A percentile compares a stretch with the other conserved stretches of the same genome.
Evolutionary conservation across 1,284 basidiomycete genomes (phyloP).

Genomic region (Chalciporus sp.): DNA sequence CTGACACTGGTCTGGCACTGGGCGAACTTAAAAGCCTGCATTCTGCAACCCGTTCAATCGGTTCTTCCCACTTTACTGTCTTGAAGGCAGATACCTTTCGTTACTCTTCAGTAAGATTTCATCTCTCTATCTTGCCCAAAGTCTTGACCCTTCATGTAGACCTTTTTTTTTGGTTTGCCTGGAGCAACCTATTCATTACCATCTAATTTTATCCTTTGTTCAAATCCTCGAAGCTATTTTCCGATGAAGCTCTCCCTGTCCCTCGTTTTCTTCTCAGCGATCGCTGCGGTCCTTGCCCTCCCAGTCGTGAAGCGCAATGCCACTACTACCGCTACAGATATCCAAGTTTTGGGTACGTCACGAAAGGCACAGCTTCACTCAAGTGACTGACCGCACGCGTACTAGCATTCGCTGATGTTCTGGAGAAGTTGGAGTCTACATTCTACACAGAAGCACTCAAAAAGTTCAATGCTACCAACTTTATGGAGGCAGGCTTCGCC

Average conservation of each 20-base stretch:
- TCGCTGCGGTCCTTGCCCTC: conserved; percentile 3
- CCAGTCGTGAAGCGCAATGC: background rate
- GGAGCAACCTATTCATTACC: background rate
- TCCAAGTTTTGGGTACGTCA: conserved; percentile 19
- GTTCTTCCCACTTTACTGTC: background rate
- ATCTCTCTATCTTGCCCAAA: background rate
- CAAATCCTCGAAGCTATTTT: conserved; percentile 3
- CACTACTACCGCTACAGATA: background rate
- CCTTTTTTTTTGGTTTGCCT: background rate
- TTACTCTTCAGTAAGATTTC: background rate
- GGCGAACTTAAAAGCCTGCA: background rate
- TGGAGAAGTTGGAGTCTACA: conserved; percentile 70
- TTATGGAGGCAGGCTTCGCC: conserved; percentile 68
- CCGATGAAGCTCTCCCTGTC: conserved; percentile 4
- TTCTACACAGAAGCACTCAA: conserved; percentile 72
- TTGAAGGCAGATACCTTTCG: conserved; percentile 2
- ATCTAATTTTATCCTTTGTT: background rate
- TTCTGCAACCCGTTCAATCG: background rate
- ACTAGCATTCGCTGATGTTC: conserved; percentile 72
- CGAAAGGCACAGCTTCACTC: background rate
- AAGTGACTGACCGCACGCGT: background rate
- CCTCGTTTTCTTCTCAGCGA: background rate
- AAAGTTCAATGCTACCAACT: conserved; percentile 69
- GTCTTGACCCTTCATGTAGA: background rate
- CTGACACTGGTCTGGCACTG: background rate